Evolutionary conservation across 1,139 yeast species (phyloP), one percentile per base, ranked within the genome.

Genomic region (Spathaspora sp.): DNA sequence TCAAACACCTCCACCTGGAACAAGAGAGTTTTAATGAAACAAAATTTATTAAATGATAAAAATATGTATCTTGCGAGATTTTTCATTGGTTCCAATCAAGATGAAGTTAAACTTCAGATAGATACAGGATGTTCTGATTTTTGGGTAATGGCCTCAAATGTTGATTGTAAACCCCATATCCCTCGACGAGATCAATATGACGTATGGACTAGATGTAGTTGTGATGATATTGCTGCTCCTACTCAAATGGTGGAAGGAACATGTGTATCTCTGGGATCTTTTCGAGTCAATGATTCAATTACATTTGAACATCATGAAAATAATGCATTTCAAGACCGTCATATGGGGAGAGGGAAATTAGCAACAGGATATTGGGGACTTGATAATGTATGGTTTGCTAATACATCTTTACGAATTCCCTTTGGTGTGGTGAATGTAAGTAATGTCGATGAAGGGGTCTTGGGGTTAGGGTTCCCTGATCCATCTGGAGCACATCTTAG

Each of bases 41-140:
- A 31, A 31, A 31, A 31, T 15, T 11, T 31, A 18, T 31, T 31
- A 9, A 31, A 38, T 13, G 40, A 38, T 38, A 24, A 24, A 15
- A 38, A 23, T 7, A 38, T 38, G 40, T 43, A 39, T 31, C 33
- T 41, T n/a, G 15, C 31, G 17, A 15, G 38, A 25, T 23, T 45
- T 10, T 16, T 25, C 54, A 59, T 58, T 25, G 69, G 69, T 8
- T 53, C 64, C 23, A 47, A 59, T 38, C 44, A 50, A 7, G 60
- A 57, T 43, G 37, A 47, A 13, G 51, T 59, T 24, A 46, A 42
- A n/a, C 67, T 64, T 27, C 44, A 49, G 31, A 43, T 65, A 23
- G 70, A 65, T 47, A 65, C 70, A n/a, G 68, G 68, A 3, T 57
- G 64, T 25, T 53, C 63, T 11, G 67, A 65, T 45, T 54, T 63